A percentile compares a stretch with the other conserved stretches of the same genome.
phyloP scores from a whole-genome alignment of 2,329 filamentous ascomycete genomes.

The Calonectria honghensis region DNA sequence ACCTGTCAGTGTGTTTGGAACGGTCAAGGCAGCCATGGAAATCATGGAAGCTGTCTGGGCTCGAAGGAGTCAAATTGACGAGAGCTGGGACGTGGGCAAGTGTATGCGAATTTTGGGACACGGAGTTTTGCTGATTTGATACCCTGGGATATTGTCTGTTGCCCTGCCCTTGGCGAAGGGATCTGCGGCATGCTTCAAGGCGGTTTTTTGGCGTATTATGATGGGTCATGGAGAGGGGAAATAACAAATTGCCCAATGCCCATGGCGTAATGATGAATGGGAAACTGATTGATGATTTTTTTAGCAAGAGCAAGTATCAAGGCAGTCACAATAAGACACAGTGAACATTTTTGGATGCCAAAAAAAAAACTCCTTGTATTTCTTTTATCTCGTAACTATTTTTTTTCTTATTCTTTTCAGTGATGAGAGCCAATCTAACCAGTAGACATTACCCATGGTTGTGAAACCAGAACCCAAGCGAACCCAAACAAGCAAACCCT shows the following conservation, averaged over 20 bases:
- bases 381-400: constrained; percentile 40
- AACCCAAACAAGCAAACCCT: constrained; percentile 41
- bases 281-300: constrained; percentile 12
- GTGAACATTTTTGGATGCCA: constrained; percentile 19
- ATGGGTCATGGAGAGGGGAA: constrained; percentile 4
- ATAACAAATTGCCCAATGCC: constrained; percentile 11
- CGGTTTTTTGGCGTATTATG: constrained; percentile 23
- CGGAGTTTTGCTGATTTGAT: constrained; percentile 63
- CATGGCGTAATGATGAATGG: constrained; percentile 28
- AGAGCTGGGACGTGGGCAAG: constrained; percentile 66
- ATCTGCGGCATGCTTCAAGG: constrained; percentile 1
- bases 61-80: constrained; percentile 61
- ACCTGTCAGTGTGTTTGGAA: constrained; percentile 66
- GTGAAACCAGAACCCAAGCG: constrained; percentile 36
- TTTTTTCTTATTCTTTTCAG: constrained; percentile 49
- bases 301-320: background rate
- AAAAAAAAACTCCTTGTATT: constrained; percentile 30
- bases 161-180: background rate
- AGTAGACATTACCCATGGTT: constrained; percentile 56
- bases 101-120: constrained; percentile 65
- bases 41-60: constrained; percentile 70
- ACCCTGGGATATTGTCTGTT: constrained; percentile 42
- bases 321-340: background rate
- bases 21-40: constrained; percentile 64
- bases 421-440: constrained; percentile 51